A percentile compares a stretch with the other conserved stretches of the same genome.
These are phyloP conservation scores for Chimonanthus praecox DNA, from an alignment of 164 flowering plant species.

Conservation along the genomic window DNA sequence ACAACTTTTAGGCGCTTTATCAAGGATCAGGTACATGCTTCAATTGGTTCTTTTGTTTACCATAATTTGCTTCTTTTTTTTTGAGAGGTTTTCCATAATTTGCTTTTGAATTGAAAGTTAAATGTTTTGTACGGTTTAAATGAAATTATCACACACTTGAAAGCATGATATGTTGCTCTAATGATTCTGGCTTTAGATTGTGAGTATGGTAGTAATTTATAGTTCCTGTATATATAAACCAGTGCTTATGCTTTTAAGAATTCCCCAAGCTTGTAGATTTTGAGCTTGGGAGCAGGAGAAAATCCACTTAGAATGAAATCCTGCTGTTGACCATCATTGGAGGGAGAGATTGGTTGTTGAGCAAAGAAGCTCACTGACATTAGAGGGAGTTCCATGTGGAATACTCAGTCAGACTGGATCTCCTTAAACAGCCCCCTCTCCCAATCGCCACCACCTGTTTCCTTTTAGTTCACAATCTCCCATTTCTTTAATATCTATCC, in stretches of 20 bases:
- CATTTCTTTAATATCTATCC: too few relatives aligned
- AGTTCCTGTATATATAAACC: background rate
- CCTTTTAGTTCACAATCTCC: too few relatives aligned
- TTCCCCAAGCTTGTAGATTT: background rate
- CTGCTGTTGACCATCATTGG: too few relatives aligned
- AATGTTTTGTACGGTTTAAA: background rate
- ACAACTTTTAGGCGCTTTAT: slow-evolving; percentile 93
- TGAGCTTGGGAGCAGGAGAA: too few relatives aligned
- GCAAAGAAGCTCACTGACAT: too few relatives aligned
- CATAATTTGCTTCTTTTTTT: background rate
- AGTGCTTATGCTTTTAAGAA: background rate
- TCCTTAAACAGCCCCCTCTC: too few relatives aligned
- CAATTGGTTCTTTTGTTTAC: background rate
- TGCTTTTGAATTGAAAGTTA: background rate
- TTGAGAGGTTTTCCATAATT: background rate
- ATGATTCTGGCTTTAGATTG: background rate
- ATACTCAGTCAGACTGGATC: too few relatives aligned
- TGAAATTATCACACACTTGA: background rate
- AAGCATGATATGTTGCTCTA: background rate
- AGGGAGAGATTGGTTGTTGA: too few relatives aligned
- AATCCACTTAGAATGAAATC: too few relatives aligned
- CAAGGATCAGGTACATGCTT: slow-evolving; percentile 79
- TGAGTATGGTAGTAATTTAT: background rate
- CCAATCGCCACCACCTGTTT: too few relatives aligned
- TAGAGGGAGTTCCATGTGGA: too few relatives aligned